Conservation (phyloP, 164 flowering plant genomes). For the Vitis rupestris region DNA sequence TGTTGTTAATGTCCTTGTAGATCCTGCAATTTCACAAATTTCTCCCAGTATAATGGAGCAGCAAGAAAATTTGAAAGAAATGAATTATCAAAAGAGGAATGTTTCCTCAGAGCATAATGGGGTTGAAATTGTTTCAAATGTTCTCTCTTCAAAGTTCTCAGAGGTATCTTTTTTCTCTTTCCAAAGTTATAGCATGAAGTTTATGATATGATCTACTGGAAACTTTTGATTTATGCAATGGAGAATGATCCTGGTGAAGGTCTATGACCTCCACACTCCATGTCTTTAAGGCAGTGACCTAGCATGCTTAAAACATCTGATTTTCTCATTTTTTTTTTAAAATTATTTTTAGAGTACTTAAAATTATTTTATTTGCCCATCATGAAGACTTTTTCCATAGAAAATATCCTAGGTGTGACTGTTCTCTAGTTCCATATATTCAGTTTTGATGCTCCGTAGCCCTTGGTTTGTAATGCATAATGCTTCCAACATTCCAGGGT, state of each 20-base stretch:
- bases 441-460: no score
- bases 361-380: no score
- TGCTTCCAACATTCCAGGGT: no score
- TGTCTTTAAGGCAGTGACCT: background rate
- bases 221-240: background rate
- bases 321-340: no score
- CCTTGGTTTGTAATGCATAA: no score
- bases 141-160: slow-evolving; percentile 50
- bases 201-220: background rate
- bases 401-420: no score
- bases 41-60: slow-evolving; percentile 18
- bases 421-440: no score
- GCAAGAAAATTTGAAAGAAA: slow-evolving; percentile 20
- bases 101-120: slow-evolving; percentile 29
- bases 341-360: no score
- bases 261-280: background rate
- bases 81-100: slow-evolving; percentile 7
- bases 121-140: slow-evolving; percentile 42
- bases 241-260: background rate
- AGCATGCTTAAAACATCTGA: no score
- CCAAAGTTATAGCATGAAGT: background rate
- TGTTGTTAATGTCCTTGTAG: slow-evolving; percentile 32
- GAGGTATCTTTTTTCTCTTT: slow-evolving; percentile 37
- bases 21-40: slow-evolving; percentile 54
- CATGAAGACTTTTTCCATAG: no score